A percentile compares a stretch with the other conserved stretches of the same genome.
These are phyloP conservation scores for Hypoxylon sp. DNA, from an alignment of 2,329 filamentous ascomycete species.

Conservation along the genomic window DNA sequence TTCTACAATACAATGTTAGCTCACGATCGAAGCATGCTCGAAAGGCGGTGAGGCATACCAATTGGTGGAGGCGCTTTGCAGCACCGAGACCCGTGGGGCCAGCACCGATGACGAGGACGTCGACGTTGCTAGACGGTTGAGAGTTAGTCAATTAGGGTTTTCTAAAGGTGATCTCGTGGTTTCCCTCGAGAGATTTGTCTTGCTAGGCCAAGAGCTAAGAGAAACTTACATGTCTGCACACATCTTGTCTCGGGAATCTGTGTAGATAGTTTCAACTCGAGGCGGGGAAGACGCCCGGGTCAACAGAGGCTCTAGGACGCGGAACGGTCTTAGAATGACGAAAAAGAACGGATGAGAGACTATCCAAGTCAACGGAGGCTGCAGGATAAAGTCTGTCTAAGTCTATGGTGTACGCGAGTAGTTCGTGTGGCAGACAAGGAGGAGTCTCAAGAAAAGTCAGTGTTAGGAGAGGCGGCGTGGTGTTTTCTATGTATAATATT, in stretches of 20 bases:
- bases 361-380: conserved; percentile 46
- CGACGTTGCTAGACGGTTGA: conserved; percentile 77
- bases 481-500: conserved; percentile 47
- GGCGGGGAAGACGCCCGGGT: conserved; percentile 32
- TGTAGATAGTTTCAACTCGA: conserved; percentile 27
- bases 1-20: conserved; percentile 69
- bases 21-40: conserved; percentile 43
- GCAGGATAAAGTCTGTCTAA: conserved; percentile 44
- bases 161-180: background rate
- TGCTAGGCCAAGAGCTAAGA: conserved; percentile 5
- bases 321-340: conserved; percentile 28
- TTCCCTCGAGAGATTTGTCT: background rate
- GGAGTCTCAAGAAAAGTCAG: conserved; percentile 26
- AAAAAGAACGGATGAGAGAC: conserved; percentile 45
- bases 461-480: conserved; percentile 35
- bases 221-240: conserved; percentile 45
- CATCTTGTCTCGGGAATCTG: conserved; percentile 38
- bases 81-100: conserved; percentile 97
- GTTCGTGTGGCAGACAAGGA: conserved; percentile 40
- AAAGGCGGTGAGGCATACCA: conserved; percentile 73
- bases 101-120: conserved; percentile 97
- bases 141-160: conserved; percentile 37
- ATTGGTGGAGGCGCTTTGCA: conserved; percentile 96
- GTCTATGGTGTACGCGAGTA: conserved; percentile 35
- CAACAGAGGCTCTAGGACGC: conserved; percentile 25